Conservation (phyloP, 495 filamentous ascomycete species). For the Aspergillus mulundensis region DNA sequence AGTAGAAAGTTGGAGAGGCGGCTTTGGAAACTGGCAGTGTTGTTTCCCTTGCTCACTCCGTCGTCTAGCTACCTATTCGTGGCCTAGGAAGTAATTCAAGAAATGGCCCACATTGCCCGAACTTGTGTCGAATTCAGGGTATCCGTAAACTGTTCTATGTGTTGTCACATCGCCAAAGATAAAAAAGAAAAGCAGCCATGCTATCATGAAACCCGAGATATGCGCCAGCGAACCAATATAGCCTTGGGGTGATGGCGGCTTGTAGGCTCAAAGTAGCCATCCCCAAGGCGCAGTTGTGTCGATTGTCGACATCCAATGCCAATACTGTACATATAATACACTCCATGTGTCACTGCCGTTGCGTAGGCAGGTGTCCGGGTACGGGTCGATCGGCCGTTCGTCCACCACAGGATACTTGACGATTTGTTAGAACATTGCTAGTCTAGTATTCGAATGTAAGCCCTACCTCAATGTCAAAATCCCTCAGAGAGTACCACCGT, state of each 20-base stretch:
- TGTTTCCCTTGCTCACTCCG: no score
- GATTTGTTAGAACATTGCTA: background rate
- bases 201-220: constrained; percentile 1
- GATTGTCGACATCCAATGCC: background rate
- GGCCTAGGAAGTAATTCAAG: no score
- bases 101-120: no score
- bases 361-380: background rate
- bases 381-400: background rate
- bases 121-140: no score
- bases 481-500: background rate
- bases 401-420: background rate
- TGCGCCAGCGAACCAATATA: background rate
- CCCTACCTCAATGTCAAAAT: background rate
- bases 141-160: background rate
- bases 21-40: no score
- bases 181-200: constrained; percentile 3
- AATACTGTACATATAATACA: constrained; percentile 23
- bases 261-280: no score
- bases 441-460: background rate
- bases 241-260: no score
- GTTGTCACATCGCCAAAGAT: background rate
- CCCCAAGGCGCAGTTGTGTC: background rate
- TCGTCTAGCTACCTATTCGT: no score
- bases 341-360: background rate
- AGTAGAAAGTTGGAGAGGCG: no score